Evolutionary conservation across 768 basidiomycete genomes (phyloP), one percentile per base, ranked within the genome.

Genomic region (Tulasnella sp.): DNA sequence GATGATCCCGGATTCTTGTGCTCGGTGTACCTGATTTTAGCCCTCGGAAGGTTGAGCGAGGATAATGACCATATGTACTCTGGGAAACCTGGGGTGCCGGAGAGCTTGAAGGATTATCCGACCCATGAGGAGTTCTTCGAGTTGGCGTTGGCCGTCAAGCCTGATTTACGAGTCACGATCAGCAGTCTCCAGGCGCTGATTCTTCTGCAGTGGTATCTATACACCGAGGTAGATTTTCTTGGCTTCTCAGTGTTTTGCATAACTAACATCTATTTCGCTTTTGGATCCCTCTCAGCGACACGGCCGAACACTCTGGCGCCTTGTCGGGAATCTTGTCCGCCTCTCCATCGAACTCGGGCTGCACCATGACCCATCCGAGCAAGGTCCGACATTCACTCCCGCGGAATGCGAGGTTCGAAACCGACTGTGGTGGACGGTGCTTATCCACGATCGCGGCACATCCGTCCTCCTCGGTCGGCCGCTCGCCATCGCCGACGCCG

Each of bases 281-380:
- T n/a, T n/a, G 21, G n/a, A 7, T 21, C n/a, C 7, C n/a, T 21
- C 27, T n/a, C 65, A 92, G 88, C 82, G 88, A 64, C 87, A 89
- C 78, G 88, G 88, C n/a, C 81, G 87, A 63, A 85, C 86, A 0
- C 73, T 92, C 2, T 92, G 89, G 89, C 85, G 89, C 54, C 80
- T 92, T 15, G 87, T 88, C 54, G 89, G 89, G 27, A 86, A 83
- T 61, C 78, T 92, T 41, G 87, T 91, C 25, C 82, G 88, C 3
- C 76, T 92, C 10, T 78, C 85, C 15, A 81, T 90, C 63, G 89
- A 92, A 70, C 76, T 92, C 2, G 89, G 89, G 24, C 74, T 92
- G 46, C 90, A 92, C 63, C 89, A 92, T 65, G 87, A 92, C 67
- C 89, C 89, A 4, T 84, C 77, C 2, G 76, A 75, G 1, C 83